Percentiles rank a stretch among this genome's conserved stretches.
phyloP scores from a whole-genome alignment of 352 stramenopile genomes.

The Phytophthora brassicae region DNA sequence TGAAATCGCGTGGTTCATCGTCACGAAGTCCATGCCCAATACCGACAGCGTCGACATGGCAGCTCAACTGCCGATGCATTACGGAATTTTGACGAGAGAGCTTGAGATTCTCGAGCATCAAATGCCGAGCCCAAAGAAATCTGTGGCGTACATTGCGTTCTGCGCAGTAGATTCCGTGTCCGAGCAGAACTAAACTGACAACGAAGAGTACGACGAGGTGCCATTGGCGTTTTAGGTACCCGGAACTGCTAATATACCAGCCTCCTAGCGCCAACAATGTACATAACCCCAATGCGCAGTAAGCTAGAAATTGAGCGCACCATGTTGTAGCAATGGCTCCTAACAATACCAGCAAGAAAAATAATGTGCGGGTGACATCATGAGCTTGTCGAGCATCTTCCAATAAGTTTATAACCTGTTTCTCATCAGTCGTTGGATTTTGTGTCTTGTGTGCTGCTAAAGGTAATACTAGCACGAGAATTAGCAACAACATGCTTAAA shows the following conservation, averaged over 20 bases:
- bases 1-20: slow-evolving; percentile 4
- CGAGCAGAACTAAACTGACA: slow-evolving; percentile 39
- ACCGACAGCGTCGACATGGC: slow-evolving; percentile 56
- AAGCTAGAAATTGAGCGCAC: slow-evolving; percentile 59
- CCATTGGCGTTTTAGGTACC: slow-evolving; percentile 46
- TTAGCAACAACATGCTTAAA: slow-evolving; percentile 33
- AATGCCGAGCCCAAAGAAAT: slow-evolving; percentile 55
- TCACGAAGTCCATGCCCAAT: slow-evolving; percentile 31
- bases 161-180: slow-evolving; percentile 40
- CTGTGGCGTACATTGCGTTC: slow-evolving; percentile 46
- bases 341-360: slow-evolving; percentile 57
- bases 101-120: slow-evolving; percentile 69
- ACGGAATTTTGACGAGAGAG: slow-evolving; percentile 59
- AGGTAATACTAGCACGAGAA: slow-evolving; percentile 41
- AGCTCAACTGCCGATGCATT: slow-evolving; percentile 70
- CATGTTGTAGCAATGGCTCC: slow-evolving; percentile 53
- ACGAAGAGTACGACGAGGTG: slow-evolving; percentile 52
- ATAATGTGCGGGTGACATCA: slow-evolving; percentile 48
- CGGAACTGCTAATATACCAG: slow-evolving; percentile 33
- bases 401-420: slow-evolving; percentile 16
- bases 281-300: slow-evolving; percentile 30
- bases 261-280: slow-evolving; percentile 26
- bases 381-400: slow-evolving; percentile 26
- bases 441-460: slow-evolving; percentile 27
- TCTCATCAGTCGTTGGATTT: neutral